Percentiles rank a stretch among this genome's conserved stretches.
Evolutionary conservation across 2,329 filamentous ascomycete genomes (phyloP).

Genomic region (Stemphylium beticola): DNA sequence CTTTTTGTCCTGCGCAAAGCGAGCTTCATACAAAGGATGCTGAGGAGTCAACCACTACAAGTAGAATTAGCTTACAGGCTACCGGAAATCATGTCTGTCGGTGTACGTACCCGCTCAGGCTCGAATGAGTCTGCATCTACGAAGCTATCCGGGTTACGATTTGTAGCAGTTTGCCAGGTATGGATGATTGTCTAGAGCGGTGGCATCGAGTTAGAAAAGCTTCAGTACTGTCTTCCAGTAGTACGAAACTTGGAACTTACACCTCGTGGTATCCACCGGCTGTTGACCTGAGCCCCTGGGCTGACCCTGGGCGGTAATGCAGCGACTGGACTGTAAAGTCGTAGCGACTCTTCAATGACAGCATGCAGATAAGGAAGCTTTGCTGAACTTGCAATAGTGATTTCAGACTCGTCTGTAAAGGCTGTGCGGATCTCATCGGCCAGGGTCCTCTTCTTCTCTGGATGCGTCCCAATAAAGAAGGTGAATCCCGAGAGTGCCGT

Average conservation of each 20-base stretch:
- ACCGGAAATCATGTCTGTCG: background rate
- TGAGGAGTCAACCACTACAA: background rate
- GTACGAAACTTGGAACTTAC: background rate
- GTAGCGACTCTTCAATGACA: background rate
- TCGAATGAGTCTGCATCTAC: background rate
- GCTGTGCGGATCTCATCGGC: background rate
- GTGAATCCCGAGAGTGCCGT: background rate
- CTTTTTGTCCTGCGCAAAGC: background rate
- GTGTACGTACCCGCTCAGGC: background rate
- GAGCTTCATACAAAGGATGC: background rate
- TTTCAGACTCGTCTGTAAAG: background rate
- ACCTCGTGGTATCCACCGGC: constrained; percentile 1
- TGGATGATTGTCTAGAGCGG: background rate
- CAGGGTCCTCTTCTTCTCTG: background rate
- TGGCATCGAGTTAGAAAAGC: background rate
- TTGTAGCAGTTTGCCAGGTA: background rate
- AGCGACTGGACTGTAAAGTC: background rate
- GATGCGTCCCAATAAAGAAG: background rate
- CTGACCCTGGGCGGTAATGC: background rate
- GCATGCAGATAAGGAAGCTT: background rate
- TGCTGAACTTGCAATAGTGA: background rate
- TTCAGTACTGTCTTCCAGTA: background rate
- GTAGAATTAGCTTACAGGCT: background rate
- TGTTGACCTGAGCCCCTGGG: background rate
- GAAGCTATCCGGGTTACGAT: background rate